Evolutionary conservation across 169 alveolate species (phyloP), one percentile per base, ranked within the genome.

Genomic region (Eimeria tenella): DNA sequence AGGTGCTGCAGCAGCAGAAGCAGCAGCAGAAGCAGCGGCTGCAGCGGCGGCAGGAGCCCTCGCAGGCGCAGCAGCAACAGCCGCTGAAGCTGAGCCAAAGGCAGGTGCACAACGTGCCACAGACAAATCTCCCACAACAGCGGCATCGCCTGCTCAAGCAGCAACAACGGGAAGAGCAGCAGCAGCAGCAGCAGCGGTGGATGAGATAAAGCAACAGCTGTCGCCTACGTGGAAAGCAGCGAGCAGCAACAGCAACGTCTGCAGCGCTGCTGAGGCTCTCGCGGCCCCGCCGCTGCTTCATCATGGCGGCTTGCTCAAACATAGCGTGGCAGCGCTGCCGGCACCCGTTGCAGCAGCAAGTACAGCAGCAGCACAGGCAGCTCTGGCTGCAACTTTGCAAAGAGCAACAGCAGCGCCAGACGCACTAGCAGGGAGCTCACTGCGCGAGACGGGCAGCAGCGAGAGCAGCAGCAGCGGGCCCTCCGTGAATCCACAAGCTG

Each of bases 1-100:
- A 15, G 25, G 89, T 42, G 25, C 23, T 21, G 89, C 89, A 55
- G 56, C 89, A 81, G 87, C 70, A 8, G 89, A 9, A 52, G 87
- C 87, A 25, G 70, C 87, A 25, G 63, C 87, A 81, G 49, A 49
- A 31, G 68, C 87, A 7, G 73, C 71, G 9, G 89, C 55, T 9
- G 89, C 73, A 55, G 77, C 77, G 9, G 56, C 75, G 23, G 23
- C 71, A 77, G 86, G 31, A 77, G 52, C 65, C 10, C n/a, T 21
- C 23, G 86, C 86, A 50, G 84, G 60, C 0, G 88, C 50, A n/a
- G 70, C 70, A n/a, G 88, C 88, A 52, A 70, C 62, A 6, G 71
- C 13, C 52, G 7, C 88, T 1, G 55, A 8, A 11, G 42, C 53
- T 49, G 31, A n/a, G 19, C 31, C 50, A 53, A 5, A 31, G 63